A percentile compares a stretch with the other conserved stretches of the same genome.
phyloP scores from a whole-genome alignment of 257 asterid species.

The Fraxinus pennsylvanica region DNA sequence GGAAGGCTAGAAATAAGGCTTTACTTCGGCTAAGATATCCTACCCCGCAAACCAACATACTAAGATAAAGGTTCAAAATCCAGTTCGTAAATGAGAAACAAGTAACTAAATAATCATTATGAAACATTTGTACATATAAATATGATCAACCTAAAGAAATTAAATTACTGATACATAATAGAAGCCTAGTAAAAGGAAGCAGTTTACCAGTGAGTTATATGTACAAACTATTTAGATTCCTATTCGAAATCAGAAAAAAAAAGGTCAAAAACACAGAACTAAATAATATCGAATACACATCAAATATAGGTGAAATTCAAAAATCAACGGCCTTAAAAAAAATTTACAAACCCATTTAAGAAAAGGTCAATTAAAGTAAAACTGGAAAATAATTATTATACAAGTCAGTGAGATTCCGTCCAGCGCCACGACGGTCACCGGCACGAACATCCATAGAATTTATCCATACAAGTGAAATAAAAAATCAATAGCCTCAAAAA shows the following conservation, averaged over 20 bases:
- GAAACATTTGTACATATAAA: background rate
- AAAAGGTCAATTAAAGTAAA: background rate
- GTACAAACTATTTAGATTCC: background rate
- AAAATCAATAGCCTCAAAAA: background rate
- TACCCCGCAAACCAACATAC: background rate
- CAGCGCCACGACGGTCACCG: conserved; percentile 82
- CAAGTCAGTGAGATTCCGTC: conserved; percentile 27
- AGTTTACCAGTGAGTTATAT: background rate
- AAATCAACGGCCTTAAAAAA: background rate
- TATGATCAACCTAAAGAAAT: background rate
- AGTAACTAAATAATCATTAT: background rate
- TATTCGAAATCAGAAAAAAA: background rate
- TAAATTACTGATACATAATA: background rate
- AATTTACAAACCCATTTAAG: background rate
- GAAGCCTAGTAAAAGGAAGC: background rate
- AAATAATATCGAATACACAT: background rate
- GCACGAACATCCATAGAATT: conserved; percentile 42
- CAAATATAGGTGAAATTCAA: background rate
- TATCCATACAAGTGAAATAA: background rate
- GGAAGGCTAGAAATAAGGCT: background rate
- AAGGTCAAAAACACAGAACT: background rate
- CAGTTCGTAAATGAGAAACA: background rate
- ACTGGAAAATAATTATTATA: background rate
- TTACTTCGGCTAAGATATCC: background rate
- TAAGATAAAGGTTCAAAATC: background rate